These are phyloP conservation scores for Rostrohypoxylon terebratum DNA, from an alignment of 495 filamentous ascomycete species.

Conservation along the genomic window DNA sequence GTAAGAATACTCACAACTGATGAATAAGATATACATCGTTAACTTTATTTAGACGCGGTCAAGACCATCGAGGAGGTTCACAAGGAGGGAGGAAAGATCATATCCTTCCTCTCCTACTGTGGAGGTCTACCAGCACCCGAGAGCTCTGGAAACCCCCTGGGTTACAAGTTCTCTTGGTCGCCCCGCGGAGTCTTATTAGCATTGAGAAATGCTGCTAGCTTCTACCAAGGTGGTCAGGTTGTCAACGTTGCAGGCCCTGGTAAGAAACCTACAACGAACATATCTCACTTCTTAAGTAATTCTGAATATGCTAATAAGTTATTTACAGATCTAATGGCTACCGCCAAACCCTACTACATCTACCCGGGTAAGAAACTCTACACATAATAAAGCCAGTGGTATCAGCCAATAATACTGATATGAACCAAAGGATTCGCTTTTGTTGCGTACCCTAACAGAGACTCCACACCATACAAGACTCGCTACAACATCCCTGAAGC, in stretches of 20 bases:
- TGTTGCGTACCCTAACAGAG: constrained; percentile 93
- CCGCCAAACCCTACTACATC: constrained; percentile 90
- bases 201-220: constrained; percentile 84
- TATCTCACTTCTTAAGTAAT: not conserved
- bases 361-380: constrained; percentile 73
- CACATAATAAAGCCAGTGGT: not conserved
- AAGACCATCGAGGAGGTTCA: constrained; percentile 87
- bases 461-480: constrained; percentile 87
- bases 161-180: constrained; percentile 95
- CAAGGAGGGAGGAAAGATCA: constrained; percentile 85
- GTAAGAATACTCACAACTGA: not conserved
- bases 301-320: not conserved
- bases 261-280: not conserved
- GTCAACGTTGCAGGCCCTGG: constrained; percentile 65
- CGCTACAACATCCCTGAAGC: constrained; percentile 92
- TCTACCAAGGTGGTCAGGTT: constrained; percentile 81
- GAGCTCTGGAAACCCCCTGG: constrained; percentile 56
- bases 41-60: constrained; percentile 34
- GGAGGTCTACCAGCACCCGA: constrained; percentile 66
- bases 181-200: constrained; percentile 87
- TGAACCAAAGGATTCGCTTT: constrained; percentile 63
- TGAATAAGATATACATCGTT: not conserved
- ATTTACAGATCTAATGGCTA: constrained; percentile 78
- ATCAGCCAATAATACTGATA: not conserved
- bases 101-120: constrained; percentile 86